These are phyloP conservation scores for Nicotiana tabacum DNA, from an alignment of 257 asterid species.

Conservation along the genomic window DNA sequence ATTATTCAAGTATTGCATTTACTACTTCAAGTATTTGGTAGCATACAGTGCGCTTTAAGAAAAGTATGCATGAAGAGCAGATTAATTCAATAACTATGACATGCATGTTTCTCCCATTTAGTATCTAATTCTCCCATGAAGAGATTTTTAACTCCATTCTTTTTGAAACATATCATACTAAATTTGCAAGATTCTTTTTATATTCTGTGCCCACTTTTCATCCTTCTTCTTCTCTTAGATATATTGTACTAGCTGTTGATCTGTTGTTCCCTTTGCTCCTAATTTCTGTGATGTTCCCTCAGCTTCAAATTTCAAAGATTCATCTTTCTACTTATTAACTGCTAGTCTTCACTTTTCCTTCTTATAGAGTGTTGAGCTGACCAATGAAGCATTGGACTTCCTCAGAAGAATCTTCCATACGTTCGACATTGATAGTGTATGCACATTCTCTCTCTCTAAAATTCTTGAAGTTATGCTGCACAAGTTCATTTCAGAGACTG, in stretches of 20 bases:
- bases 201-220: neutral
- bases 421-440: conserved; percentile 76
- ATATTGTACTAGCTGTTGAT: neutral
- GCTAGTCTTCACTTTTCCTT: neutral
- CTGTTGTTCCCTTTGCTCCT: neutral
- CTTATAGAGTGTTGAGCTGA: conserved; percentile 85
- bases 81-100: neutral
- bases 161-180: no score
- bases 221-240: neutral
- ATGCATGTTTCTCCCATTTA: neutral
- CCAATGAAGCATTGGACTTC: conserved; percentile 81
- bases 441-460: conserved; percentile 21
- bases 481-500: neutral
- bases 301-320: neutral
- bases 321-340: neutral
- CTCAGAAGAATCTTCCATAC: conserved; percentile 65
- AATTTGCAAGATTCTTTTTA: neutral
- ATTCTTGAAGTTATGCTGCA: neutral
- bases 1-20: neutral
- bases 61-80: neutral
- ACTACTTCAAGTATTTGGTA: neutral
- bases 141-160: neutral
- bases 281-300: neutral
- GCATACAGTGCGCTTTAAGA: neutral
- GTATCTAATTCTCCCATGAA: neutral